Conservation (phyloP, 2,329 filamentous ascomycete species). For the Colletotrichum sp. region DNA sequence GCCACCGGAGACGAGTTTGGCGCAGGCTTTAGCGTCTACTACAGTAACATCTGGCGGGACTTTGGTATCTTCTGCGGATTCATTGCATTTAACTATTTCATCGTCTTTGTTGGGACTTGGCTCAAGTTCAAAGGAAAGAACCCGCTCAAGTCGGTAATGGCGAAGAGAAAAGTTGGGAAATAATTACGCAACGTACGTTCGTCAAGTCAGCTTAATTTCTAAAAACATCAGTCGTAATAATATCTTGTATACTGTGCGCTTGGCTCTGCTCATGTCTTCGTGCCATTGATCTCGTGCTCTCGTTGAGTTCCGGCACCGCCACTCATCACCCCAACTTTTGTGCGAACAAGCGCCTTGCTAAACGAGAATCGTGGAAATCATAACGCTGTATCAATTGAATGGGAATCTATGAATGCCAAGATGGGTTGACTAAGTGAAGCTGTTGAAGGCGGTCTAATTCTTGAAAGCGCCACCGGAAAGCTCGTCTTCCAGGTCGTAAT, state of each 20-base stretch:
- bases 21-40: conserved; percentile 62
- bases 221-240: neutral
- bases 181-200: neutral
- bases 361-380: neutral
- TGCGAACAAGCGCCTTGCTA: neutral
- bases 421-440: neutral
- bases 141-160: conserved; percentile 34
- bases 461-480: conserved; percentile 13
- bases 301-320: neutral
- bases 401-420: neutral
- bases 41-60: conserved; percentile 67
- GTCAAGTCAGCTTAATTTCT: neutral
- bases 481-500: conserved; percentile 23
- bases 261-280: neutral
- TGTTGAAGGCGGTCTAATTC: neutral
- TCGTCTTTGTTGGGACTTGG: conserved; percentile 44
- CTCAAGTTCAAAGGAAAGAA: conserved; percentile 44
- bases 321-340: neutral
- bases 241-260: neutral
- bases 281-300: neutral
- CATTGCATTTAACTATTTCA: conserved; percentile 64
- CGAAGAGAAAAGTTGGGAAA: conserved; percentile 26
- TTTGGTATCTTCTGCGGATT: conserved; percentile 70
- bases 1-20: conserved; percentile 66
- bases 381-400: neutral